Conservation (phyloP, 192 early-diverging fungal genomes). For the Anaeromyces robustus region DNA sequence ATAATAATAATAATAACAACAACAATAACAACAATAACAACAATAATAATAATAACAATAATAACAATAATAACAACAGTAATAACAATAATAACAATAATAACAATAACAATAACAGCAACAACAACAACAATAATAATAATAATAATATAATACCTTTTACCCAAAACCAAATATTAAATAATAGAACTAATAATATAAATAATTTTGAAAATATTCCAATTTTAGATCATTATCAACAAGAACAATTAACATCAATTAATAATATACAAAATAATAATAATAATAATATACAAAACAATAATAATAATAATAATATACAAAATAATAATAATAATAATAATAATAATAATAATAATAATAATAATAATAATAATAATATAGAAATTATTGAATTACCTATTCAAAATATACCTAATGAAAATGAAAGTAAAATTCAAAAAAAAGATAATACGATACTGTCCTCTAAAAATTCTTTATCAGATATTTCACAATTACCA, state of each 20-base stretch:
- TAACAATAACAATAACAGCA: not conserved
- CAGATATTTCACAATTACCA: not conserved
- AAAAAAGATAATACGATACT: not conserved
- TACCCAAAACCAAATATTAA: no score
- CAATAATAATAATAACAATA: not conserved
- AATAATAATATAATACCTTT: not conserved
- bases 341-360: not conserved
- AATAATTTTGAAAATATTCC: not conserved
- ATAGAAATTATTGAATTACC: not conserved
- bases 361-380: not conserved
- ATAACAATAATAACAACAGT: not conserved
- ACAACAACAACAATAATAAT: not conserved
- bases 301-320: not conserved
- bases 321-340: no score
- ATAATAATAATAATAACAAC: not conserved
- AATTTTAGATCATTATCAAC: not conserved
- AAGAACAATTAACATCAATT: not conserved
- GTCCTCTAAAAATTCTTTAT: no score
- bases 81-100: not conserved
- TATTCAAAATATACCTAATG: not conserved
- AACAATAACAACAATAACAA: not conserved
- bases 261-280: no score
- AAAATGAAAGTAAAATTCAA: not conserved
- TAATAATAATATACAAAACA: not conserved
- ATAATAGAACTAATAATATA: no score